These are phyloP conservation scores for Biscogniauxia sp. DNA, from an alignment of 2,329 filamentous ascomycete species.

Conservation along the genomic window DNA sequence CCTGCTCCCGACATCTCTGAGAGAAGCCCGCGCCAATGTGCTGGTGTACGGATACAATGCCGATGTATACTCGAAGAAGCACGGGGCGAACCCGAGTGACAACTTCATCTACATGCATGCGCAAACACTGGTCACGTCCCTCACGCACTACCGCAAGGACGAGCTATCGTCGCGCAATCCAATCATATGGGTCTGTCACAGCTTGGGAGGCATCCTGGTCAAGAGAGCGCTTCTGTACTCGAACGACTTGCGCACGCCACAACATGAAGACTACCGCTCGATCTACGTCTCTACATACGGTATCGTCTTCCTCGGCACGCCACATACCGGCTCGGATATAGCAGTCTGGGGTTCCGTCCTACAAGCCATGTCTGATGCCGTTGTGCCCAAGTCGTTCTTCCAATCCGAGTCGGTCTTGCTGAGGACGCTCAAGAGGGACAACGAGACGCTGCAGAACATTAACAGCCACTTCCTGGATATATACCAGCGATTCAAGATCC, in stretches of 20 bases:
- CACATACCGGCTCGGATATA: constrained; percentile 67
- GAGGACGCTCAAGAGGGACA: constrained; percentile 69
- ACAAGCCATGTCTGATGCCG: constrained; percentile 64
- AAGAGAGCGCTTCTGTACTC: constrained; percentile 70
- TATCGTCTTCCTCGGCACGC: constrained; percentile 74
- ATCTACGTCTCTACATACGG: constrained; percentile 74
- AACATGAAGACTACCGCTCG: constrained; percentile 63
- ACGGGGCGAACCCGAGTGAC: constrained; percentile 56
- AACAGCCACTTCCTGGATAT: constrained; percentile 71
- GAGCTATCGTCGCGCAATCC: constrained; percentile 58
- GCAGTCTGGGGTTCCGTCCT: constrained; percentile 67
- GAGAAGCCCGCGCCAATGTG: constrained; percentile 57
- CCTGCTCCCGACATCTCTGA: constrained; percentile 61
- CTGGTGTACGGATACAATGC: constrained; percentile 75
- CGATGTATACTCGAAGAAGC: constrained; percentile 52
- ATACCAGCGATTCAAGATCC: constrained; percentile 67
- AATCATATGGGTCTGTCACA: constrained; percentile 75
- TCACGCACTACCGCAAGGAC: constrained; percentile 62
- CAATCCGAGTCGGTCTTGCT: constrained; percentile 67
- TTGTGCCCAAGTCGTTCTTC: constrained; percentile 64
- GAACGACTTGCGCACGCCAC: constrained; percentile 56
- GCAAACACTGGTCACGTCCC: constrained; percentile 61
- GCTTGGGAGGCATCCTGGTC: constrained; percentile 68
- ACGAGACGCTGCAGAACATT: constrained; percentile 71
- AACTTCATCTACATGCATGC: constrained; percentile 70